Evolutionary conservation across 2,329 filamentous ascomycete genomes (phyloP).

Genomic region (Fusarium decemcellulare): DNA sequence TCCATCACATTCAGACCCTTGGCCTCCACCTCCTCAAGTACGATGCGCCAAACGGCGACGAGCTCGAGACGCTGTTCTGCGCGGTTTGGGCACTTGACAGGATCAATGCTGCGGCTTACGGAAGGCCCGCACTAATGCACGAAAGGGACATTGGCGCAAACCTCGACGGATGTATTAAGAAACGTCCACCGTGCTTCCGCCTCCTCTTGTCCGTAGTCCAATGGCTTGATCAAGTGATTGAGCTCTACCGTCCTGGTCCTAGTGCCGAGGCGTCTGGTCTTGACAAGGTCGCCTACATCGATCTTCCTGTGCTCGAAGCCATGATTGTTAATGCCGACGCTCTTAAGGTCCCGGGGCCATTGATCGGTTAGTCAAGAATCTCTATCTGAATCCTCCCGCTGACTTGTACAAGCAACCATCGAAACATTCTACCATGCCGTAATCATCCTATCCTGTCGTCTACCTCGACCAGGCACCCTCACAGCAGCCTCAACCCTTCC

Average conservation of each 20-base stretch:
- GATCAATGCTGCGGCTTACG: slow-evolving; percentile 72
- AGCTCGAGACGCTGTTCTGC: slow-evolving; percentile 67
- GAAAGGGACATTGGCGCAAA: slow-evolving; percentile 71
- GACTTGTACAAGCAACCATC: slow-evolving; percentile 63
- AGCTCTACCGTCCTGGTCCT: slow-evolving; percentile 70
- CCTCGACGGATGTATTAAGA: slow-evolving; percentile 64
- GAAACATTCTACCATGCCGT: slow-evolving; percentile 76
- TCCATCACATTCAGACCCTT: slow-evolving; percentile 71
- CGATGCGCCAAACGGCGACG: slow-evolving; percentile 56
- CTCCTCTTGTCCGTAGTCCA: slow-evolving; percentile 68
- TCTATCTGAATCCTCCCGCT: slow-evolving; percentile 16
- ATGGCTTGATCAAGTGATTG: slow-evolving; percentile 71
- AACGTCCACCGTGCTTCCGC: slow-evolving; percentile 68
- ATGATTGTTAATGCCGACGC: slow-evolving; percentile 70
- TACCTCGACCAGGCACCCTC: slow-evolving; percentile 58
- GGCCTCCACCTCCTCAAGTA: slow-evolving; percentile 66
- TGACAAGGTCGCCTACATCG: slow-evolving; percentile 63
- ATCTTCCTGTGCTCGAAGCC: slow-evolving; percentile 70
- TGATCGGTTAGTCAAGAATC: slow-evolving; percentile 60
- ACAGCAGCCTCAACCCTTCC: slow-evolving; percentile 59
- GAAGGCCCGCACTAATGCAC: slow-evolving; percentile 71
- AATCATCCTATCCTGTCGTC: slow-evolving; percentile 73
- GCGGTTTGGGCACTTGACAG: slow-evolving; percentile 74
- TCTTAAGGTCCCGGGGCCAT: slow-evolving; percentile 61
- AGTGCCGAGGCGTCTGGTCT: slow-evolving; percentile 56